phyloP scores from a whole-genome alignment of 257 asterid genomes.

The Euphrasia confusa region DNA sequence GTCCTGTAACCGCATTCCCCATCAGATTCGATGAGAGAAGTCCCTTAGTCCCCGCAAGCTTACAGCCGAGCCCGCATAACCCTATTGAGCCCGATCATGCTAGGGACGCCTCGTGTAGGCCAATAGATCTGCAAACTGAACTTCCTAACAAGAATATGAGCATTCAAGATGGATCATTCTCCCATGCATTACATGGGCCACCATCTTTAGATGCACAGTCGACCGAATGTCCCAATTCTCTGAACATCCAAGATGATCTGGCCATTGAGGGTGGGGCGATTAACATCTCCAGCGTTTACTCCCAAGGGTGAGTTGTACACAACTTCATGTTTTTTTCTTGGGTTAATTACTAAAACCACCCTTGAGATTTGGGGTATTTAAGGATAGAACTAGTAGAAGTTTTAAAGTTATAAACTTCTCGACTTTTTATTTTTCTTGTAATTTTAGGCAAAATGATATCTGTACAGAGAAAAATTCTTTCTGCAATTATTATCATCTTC shows the following conservation, averaged over 20 bases:
- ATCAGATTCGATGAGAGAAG: constrained; percentile 55
- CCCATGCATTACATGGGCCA: constrained; percentile 45
- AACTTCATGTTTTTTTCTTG: background rate
- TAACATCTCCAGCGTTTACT: constrained; percentile 77
- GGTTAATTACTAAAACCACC: background rate
- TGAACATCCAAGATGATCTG: constrained; percentile 51
- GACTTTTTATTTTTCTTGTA: background rate
- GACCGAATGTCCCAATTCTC: constrained; percentile 46
- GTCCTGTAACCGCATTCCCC: constrained; percentile 43
- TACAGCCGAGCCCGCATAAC: constrained; percentile 49
- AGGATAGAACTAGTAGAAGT: background rate
- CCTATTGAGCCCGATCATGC: constrained; percentile 50
- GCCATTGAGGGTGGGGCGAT: constrained; percentile 86
- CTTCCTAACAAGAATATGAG: constrained; percentile 41
- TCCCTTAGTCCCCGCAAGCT: constrained; percentile 36
- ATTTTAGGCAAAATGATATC: background rate
- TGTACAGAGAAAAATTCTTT: too few species aligned
- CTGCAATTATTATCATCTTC: too few species aligned
- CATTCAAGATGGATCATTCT: constrained; percentile 44
- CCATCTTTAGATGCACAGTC: constrained; percentile 45
- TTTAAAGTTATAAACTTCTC: background rate
- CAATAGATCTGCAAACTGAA: constrained; percentile 48
- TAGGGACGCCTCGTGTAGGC: constrained; percentile 43
- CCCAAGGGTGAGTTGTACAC: constrained; percentile 64
- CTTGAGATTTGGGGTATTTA: background rate